These are phyloP conservation scores for Chamaenerion angustifolium DNA, from an alignment of 345 rosid species.

Conservation along the genomic window DNA sequence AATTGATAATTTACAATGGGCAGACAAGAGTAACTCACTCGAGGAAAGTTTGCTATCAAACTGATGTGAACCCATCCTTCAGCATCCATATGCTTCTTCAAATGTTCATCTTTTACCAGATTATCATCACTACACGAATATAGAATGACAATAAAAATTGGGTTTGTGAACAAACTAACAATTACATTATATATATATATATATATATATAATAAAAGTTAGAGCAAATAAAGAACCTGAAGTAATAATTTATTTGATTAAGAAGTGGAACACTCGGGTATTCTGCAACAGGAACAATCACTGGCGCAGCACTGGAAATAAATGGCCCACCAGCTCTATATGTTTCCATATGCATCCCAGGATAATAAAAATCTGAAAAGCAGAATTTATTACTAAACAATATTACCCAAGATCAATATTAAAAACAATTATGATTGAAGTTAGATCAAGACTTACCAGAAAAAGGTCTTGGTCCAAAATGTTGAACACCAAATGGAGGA, in stretches of 20 bases:
- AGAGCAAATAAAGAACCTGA: slow-evolving; percentile 28
- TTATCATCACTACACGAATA: slow-evolving; percentile 32
- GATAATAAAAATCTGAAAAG: slow-evolving; percentile 21
- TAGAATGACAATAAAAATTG: not conserved
- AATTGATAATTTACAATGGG: not conserved
- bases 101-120: slow-evolving; percentile 12
- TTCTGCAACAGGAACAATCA: slow-evolving; percentile 20
- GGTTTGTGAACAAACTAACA: not conserved
- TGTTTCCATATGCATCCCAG: slow-evolving; percentile 26
- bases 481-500: slow-evolving; percentile 22
- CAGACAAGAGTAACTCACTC: slow-evolving; percentile 9
- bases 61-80: slow-evolving; percentile 12
- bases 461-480: slow-evolving; percentile 24
- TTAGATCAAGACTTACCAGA: slow-evolving; percentile 17
- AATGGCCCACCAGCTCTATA: slow-evolving; percentile 22
- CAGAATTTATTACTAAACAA: not conserved
- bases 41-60: slow-evolving; percentile 16
- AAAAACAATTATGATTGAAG: not conserved
- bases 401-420: not conserved
- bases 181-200: not conserved
- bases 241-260: slow-evolving; percentile 49
- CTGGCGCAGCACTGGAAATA: slow-evolving; percentile 19
- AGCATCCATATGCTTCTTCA: slow-evolving; percentile 13
- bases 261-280: slow-evolving; percentile 18
- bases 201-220: not conserved